Percentiles rank a stretch among this genome's conserved stretches.
phyloP scores from a whole-genome alignment of 2,329 filamentous ascomycete genomes.

The Botrytis sinoallii region DNA sequence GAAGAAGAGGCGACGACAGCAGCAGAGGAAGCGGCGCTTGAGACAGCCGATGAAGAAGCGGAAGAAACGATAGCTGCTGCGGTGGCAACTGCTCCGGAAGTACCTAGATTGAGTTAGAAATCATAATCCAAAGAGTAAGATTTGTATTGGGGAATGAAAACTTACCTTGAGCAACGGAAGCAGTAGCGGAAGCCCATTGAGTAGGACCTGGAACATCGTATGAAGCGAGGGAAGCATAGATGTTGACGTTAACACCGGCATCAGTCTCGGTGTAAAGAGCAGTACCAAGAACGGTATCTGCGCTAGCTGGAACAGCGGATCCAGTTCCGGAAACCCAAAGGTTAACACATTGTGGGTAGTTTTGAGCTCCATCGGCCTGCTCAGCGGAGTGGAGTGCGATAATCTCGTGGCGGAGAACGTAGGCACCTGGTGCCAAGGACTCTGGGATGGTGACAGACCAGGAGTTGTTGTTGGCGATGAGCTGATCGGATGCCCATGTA shows the following conservation, averaged over 20 bases:
- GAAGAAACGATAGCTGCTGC: neutral
- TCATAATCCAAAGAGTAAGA: neutral
- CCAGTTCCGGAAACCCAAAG: conserved; percentile 47
- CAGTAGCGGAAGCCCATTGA: conserved; percentile 9
- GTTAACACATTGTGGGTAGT: conserved; percentile 52
- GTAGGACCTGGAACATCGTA: conserved; percentile 40
- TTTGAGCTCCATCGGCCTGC: conserved; percentile 46
- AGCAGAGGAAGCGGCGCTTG: neutral
- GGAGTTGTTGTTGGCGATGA: conserved; percentile 53
- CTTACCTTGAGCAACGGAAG: neutral
- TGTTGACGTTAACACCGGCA: conserved; percentile 42
- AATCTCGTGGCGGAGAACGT: conserved; percentile 48
- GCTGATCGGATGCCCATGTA: conserved; percentile 45
- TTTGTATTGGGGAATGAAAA: neutral
- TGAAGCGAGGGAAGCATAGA: conserved; percentile 39
- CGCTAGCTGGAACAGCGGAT: conserved; percentile 36
- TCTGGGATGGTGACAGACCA: conserved; percentile 48
- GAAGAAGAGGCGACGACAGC: neutral
- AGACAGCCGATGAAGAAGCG: neutral
- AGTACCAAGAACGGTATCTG: conserved; percentile 40
- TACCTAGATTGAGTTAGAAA: neutral
- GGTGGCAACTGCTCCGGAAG: neutral
- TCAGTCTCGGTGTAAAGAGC: conserved; percentile 44
- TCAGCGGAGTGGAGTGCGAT: conserved; percentile 35
- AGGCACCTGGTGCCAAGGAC: conserved; percentile 44